Evolutionary conservation across 2,329 filamentous ascomycete species (phyloP).

Genomic region (Colletotrichum godetiae): DNA sequence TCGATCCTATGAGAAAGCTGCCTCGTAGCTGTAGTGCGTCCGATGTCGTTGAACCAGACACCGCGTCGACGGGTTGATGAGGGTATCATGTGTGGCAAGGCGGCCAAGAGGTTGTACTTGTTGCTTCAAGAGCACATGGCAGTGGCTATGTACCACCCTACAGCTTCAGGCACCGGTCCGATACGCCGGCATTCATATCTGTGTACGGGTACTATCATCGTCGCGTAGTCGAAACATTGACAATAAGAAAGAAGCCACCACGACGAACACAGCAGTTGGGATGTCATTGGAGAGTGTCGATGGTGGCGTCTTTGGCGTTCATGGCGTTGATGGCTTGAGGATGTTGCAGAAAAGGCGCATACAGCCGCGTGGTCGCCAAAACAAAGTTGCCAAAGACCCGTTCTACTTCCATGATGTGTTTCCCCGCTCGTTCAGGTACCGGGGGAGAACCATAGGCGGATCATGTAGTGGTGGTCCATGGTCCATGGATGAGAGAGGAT

Average conservation of each 20-base stretch:
- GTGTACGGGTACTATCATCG: not conserved
- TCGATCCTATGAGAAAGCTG: not conserved
- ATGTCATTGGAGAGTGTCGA: not conserved
- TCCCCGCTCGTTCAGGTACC: not conserved
- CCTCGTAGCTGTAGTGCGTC: not conserved
- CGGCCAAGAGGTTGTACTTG: conserved; percentile 4
- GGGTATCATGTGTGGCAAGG: not conserved
- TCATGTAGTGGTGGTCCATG: no score
- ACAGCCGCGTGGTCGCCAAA: not conserved
- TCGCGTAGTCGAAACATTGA: not conserved
- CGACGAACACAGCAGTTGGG: not conserved
- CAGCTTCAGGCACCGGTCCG: not conserved
- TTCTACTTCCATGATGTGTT: not conserved
- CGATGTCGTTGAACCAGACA: not conserved
- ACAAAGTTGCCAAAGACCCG: not conserved
- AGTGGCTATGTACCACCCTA: not conserved
- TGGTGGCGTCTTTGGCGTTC: conserved; percentile 8
- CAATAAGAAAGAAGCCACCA: not conserved
- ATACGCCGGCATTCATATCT: not conserved
- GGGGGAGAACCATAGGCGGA: not conserved
- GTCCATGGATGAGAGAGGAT: not conserved
- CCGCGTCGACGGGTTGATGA: not conserved
- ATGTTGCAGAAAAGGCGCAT: not conserved
- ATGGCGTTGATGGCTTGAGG: not conserved
- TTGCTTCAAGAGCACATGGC: not conserved